Evolutionary conservation across 192 early-diverging fungal genomes (phyloP).

Genomic region (Coemansia sp.): DNA sequence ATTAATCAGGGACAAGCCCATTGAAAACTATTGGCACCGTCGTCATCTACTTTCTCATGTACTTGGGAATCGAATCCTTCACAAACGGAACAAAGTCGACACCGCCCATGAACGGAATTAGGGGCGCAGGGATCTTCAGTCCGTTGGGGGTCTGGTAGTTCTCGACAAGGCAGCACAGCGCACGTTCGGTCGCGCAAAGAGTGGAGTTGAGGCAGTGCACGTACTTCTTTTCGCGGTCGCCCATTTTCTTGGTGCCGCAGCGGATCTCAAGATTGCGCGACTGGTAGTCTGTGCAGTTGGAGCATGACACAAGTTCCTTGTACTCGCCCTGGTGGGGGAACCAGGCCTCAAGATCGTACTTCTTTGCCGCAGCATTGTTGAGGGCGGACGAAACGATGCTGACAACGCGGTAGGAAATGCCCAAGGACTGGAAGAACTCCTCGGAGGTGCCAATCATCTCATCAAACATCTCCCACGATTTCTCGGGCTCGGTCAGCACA

Average conservation of each 20-base stretch:
- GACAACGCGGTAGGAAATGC: conserved; percentile 91
- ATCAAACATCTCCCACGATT: conserved; percentile 98
- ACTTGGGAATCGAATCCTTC: conserved; percentile 40
- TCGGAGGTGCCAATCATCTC: conserved; percentile 90
- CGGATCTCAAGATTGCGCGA: conserved; percentile 91
- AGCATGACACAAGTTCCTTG: conserved; percentile 98
- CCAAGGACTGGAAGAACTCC: conserved; percentile 94
- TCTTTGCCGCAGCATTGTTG: conserved; percentile 99
- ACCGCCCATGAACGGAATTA: conserved; percentile 93
- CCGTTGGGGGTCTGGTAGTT: conserved; percentile 94
- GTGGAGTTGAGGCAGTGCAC: conserved; percentile 98
- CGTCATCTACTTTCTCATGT: conserved; percentile 25
- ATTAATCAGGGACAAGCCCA: neutral
- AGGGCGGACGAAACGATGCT: conserved; percentile 96
- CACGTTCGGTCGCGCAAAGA: conserved; percentile 91
- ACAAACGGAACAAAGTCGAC: conserved; percentile 84
- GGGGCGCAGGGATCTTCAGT: conserved; percentile 78
- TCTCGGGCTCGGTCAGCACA: conserved; percentile 91
- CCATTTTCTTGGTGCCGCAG: conserved; percentile 95
- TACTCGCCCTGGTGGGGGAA: conserved; percentile 98
- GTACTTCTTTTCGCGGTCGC: conserved; percentile 90
- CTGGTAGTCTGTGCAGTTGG: conserved; percentile 99
- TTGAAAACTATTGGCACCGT: neutral
- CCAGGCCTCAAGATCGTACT: conserved; percentile 99
- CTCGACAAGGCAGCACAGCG: conserved; percentile 93